phyloP scores from a whole-genome alignment of 169 alveolate species.

The Miamiensis avidus region DNA sequence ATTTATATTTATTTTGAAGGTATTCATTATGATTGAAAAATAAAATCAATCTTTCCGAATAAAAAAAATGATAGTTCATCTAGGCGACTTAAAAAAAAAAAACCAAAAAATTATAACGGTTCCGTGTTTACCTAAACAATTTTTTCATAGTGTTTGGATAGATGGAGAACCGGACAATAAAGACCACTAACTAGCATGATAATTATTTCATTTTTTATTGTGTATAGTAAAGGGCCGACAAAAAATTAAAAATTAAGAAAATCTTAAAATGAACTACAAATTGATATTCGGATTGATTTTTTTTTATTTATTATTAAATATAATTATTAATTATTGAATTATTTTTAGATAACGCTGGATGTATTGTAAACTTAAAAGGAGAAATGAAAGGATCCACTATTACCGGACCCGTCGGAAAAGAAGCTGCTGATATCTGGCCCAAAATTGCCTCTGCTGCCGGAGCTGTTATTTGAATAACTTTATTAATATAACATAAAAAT shows the following conservation, averaged over 20 bases:
- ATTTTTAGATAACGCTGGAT: slow-evolving; percentile 97
- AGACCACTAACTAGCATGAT: neutral
- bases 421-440: slow-evolving; percentile 99
- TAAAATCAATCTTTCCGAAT: too few relatives aligned
- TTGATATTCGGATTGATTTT: neutral
- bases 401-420: slow-evolving; percentile 99
- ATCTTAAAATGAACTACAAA: neutral
- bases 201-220: neutral
- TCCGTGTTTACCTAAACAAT: neutral
- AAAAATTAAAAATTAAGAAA: too few relatives aligned
- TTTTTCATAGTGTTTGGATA: neutral
- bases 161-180: neutral
- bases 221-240: neutral
- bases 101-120: neutral
- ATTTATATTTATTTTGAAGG: slow-evolving; percentile 97
- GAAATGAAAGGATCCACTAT: slow-evolving; percentile 99
- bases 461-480: slow-evolving; percentile 91
- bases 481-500: neutral
- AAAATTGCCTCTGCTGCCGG: slow-evolving; percentile 99
- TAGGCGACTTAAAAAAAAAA: too few relatives aligned
- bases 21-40: slow-evolving; percentile 10
- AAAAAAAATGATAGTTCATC: too few relatives aligned
- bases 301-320: neutral
- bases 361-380: slow-evolving; percentile 98
- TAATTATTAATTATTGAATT: neutral